Evolutionary conservation across 768 basidiomycete species (phyloP).

Genomic region (Termitomyces sp.): DNA sequence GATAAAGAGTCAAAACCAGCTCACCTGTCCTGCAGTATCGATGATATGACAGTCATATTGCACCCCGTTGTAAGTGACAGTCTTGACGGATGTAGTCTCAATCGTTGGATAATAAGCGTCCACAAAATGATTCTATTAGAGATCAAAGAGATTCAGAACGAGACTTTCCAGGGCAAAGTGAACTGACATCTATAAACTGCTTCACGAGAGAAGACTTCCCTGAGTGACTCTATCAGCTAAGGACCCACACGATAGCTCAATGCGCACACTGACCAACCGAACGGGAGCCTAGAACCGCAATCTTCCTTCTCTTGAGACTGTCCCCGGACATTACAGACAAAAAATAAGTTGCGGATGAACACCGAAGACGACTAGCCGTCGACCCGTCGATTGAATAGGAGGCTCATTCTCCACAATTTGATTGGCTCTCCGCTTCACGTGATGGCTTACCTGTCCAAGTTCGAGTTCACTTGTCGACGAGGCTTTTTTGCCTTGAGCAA

Average conservation of each 20-base stretch:
- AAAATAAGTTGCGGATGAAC: constrained; percentile 7
- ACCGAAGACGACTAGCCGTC: constrained; percentile 3
- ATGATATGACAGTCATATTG: constrained; percentile 97
- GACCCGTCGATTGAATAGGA: constrained; percentile 6
- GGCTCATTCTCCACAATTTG: constrained; percentile 4
- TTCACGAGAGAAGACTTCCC: constrained; percentile 96
- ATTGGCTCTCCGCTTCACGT: constrained; percentile 12
- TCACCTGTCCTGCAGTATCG: constrained; percentile 94
- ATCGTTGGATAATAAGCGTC: constrained; percentile 96
- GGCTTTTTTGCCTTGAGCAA: background rate
- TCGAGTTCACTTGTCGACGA: background rate
- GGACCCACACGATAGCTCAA: background rate
- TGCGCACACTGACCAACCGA: constrained; percentile 67
- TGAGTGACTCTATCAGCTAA: constrained; percentile 24
- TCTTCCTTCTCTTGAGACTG: constrained; percentile 75
- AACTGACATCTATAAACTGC: constrained; percentile 74
- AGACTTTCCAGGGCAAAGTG: background rate
- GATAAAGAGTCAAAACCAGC: constrained; percentile 14
- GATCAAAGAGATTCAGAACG: background rate
- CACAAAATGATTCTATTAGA: constrained; percentile 66
- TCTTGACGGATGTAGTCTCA: constrained; percentile 83
- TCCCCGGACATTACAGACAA: constrained; percentile 19
- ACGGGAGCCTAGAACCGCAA: constrained; percentile 84
- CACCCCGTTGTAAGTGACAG: constrained; percentile 78
- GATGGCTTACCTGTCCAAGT: background rate